Evolutionary conservation across 805 yeast species (phyloP), one percentile per base, ranked within the genome.

Genomic region (Lipomyces lipofer): DNA sequence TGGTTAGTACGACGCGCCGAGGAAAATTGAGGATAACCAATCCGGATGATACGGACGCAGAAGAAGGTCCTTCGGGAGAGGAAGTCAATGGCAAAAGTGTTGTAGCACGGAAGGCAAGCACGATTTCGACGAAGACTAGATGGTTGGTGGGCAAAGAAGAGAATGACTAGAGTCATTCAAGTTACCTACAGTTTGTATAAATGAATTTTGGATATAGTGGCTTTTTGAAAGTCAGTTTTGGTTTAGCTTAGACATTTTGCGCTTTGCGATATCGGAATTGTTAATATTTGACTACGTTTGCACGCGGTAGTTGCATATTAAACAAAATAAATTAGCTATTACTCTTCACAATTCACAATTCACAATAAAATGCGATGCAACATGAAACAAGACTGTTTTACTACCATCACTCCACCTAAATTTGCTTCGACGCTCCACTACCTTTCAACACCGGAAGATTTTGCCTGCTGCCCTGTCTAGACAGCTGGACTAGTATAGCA

Each of bases 401-500:
- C 13, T 25, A 17, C 12, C 25, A 36, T 19, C 12, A 19, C 21
- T 19, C 40, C 40, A 19, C 19, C 22, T 17, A 8, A 21, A 19
- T 25, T 10, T 8, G 25, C 22, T 36, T 36, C 9, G 10, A 19
- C 13, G 22, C 25, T 36, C 25, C 40, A 17, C 40, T 36, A 19
- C 40, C 40, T 12, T 36, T 36, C 40, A 36, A 36, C 40, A 19
- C 22, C 25, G 29, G 47, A 36, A 60, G 28, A 21, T 15, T 50
- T n/a, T 49, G 44, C 21, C 57, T 35, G 42, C 82, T 77, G 49
- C 75, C 79, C 63, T 86, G 89, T 72, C 99, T 83, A 29, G 96
- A 77, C 71, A 87, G 85, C 74, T 92, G 99, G 44, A 91, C 79
- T 74, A 94, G 73, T 53, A 86, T 73, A 52, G 88, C 83, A 71